phyloP scores from a whole-genome alignment of 345 rosid genomes.

The Citrus maxima region DNA sequence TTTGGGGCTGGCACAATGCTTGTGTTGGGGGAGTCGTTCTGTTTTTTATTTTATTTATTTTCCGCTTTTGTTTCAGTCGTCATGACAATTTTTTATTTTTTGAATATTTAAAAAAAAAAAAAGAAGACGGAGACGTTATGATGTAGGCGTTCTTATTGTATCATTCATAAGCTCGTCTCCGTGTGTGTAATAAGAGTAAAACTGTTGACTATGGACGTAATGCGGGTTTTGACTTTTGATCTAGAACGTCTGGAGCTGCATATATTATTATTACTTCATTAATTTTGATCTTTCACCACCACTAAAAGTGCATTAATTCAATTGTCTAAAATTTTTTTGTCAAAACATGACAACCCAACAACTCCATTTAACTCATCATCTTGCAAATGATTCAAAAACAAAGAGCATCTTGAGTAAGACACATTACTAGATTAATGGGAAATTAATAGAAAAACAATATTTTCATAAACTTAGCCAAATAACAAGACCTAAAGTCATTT shows the following conservation, averaged over 20 bases:
- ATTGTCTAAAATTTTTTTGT: no score
- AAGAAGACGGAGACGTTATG: background rate
- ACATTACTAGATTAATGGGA: background rate
- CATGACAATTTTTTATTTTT: no score
- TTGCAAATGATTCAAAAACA: background rate
- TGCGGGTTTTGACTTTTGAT: no score
- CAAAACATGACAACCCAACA: background rate
- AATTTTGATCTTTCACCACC: no score
- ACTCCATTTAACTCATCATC: background rate
- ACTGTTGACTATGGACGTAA: background rate
- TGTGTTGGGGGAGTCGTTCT: background rate
- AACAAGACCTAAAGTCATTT: background rate
- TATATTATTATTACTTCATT: no score
- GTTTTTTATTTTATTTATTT: background rate
- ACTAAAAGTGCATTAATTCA: no score
- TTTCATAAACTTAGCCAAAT: background rate
- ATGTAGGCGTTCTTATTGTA: background rate
- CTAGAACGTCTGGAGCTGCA: no score
- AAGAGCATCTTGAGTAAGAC: background rate
- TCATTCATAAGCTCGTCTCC: background rate
- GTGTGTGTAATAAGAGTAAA: background rate
- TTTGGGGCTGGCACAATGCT: background rate
- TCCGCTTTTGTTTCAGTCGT: background rate
- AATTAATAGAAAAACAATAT: no score
- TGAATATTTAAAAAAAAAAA: no score